Evolutionary conservation across 2,329 filamentous ascomycete genomes (phyloP).

Genomic region (Paecilomyces formosus): DNA sequence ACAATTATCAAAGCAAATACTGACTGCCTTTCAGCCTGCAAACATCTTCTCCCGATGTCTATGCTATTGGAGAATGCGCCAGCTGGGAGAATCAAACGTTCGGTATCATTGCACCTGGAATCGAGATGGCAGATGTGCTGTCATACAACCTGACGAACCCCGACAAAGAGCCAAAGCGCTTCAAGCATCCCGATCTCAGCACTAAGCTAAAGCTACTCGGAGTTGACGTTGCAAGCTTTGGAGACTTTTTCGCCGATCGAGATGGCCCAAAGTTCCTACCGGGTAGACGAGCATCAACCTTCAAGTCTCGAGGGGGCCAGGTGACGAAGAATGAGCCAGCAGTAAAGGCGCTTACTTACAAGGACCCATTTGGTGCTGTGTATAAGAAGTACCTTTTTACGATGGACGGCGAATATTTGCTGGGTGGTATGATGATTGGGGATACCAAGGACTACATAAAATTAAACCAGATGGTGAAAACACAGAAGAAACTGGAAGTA

Average conservation of each 20-base stretch:
- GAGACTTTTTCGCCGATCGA: constrained; percentile 85
- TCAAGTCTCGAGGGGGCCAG: constrained; percentile 23
- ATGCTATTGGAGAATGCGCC: constrained; percentile 85
- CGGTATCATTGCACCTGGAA: constrained; percentile 78
- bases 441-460: constrained; percentile 88
- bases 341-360: constrained; percentile 81
- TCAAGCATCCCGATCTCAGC: constrained; percentile 79
- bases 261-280: constrained; percentile 75
- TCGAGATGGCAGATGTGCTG: constrained; percentile 89
- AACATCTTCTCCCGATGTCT: constrained; percentile 66
- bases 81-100: constrained; percentile 84
- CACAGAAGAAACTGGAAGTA: constrained; percentile 68
- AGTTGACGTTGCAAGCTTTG: constrained; percentile 87
- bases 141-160: constrained; percentile 85
- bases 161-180: constrained; percentile 59
- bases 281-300: constrained; percentile 35
- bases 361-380: constrained; percentile 76
- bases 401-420: constrained; percentile 76
- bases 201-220: constrained; percentile 86
- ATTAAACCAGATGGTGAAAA: constrained; percentile 78
- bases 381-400: constrained; percentile 96
- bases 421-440: constrained; percentile 97
- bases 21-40: constrained; percentile 38
- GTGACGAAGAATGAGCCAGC: constrained; percentile 41
- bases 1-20: background rate